These are phyloP conservation scores for Voacanga thouarsii DNA, from an alignment of 257 asterid species.

Conservation along the genomic window DNA sequence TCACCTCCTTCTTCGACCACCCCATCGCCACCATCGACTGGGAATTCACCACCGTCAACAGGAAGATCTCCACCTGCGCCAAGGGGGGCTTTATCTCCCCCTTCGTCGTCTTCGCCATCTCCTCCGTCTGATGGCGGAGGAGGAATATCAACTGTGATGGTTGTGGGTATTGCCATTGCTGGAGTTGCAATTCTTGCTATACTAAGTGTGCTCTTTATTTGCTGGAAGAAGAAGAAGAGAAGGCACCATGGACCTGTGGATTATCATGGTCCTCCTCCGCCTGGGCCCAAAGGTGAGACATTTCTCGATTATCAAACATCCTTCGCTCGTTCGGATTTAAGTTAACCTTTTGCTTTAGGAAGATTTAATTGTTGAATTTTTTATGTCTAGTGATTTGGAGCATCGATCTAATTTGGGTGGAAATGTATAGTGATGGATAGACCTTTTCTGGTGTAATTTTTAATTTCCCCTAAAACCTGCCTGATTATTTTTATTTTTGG, in stretches of 20 bases:
- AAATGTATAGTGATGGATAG: neutral
- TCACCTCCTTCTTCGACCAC: constrained; percentile 23
- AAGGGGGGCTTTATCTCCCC: neutral
- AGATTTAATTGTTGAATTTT: neutral
- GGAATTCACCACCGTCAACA: constrained; percentile 27
- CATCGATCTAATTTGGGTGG: neutral
- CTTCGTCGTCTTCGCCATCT: constrained; percentile 35
- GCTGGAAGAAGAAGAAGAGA: constrained; percentile 66
- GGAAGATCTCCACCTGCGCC: constrained; percentile 23
- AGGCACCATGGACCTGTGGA: constrained; percentile 39
- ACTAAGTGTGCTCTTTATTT: constrained; percentile 43
- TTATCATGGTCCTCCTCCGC: constrained; percentile 56
- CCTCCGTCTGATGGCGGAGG: constrained; percentile 20
- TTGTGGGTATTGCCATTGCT: constrained; percentile 65
- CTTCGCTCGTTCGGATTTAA: neutral
- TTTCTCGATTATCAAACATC: neutral
- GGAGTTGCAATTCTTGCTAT: constrained; percentile 54
- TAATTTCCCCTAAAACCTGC: neutral
- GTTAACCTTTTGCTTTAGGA: neutral
- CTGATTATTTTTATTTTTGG: neutral
- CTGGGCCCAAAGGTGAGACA: constrained; percentile 59
- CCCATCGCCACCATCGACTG: constrained; percentile 28
- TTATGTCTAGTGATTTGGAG: neutral
- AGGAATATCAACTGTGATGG: constrained; percentile 41
- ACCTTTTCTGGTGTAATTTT: neutral